Conservation (phyloP, 1,284 basidiomycete species). For the Apiotrichum laibachii region DNA sequence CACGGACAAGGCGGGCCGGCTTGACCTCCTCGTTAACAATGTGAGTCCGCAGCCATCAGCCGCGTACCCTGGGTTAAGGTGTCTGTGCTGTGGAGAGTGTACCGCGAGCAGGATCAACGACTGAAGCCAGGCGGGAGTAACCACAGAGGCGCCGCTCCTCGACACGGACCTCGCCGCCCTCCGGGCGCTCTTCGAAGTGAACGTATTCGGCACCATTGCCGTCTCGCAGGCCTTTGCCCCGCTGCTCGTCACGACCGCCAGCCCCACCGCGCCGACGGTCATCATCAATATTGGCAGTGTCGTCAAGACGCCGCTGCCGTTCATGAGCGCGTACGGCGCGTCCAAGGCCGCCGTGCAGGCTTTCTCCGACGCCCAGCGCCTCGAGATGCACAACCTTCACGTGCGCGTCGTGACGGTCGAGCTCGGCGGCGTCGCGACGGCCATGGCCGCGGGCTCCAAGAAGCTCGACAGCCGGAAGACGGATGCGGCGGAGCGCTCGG, state of each 20-base stretch:
- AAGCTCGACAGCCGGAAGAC: background rate
- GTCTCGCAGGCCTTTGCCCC: conserved; percentile 22
- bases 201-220: conserved; percentile 23
- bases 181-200: conserved; percentile 23
- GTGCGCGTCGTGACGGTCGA: conserved; percentile 4
- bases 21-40: conserved; percentile 26
- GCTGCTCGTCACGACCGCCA: conserved; percentile 7
- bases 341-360: conserved; percentile 15
- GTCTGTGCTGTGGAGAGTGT: too few species aligned
- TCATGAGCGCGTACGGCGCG: conserved; percentile 16
- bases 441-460: conserved; percentile 6
- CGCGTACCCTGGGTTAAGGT: too few species aligned
- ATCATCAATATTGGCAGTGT: conserved; percentile 28
- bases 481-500: background rate
- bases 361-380: conserved; percentile 16
- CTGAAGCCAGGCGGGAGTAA: background rate
- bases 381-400: conserved; percentile 19
- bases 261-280: background rate
- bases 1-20: conserved; percentile 7
- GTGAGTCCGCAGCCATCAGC: too few species aligned
- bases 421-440: conserved; percentile 5
- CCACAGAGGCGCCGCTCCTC: conserved; percentile 3
- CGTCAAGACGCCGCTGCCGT: conserved; percentile 13
- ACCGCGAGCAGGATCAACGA: background rate
- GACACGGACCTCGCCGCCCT: conserved; percentile 6